These are phyloP conservation scores for Gaeumannomyces tritici DNA, from an alignment of 2,329 filamentous ascomycete species.

Conservation along the genomic window DNA sequence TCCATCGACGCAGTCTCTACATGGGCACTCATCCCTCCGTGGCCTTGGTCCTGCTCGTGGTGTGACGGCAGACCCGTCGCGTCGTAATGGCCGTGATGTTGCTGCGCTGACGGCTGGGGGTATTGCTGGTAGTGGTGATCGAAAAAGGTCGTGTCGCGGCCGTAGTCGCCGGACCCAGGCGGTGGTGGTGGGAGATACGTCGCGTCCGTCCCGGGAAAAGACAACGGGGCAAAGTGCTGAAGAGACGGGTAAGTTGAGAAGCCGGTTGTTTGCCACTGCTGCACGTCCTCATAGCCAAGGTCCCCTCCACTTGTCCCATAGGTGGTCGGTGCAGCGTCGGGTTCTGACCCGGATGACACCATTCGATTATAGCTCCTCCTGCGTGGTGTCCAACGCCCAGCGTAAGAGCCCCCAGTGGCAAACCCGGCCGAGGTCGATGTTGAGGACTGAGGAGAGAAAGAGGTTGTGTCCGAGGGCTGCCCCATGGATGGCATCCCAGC, in stretches of 20 bases:
- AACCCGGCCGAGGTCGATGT: constrained; percentile 17
- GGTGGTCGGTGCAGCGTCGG: not conserved
- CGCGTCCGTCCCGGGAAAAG: constrained; percentile 35
- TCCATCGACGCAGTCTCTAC: constrained; percentile 41
- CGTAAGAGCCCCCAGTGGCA: not conserved
- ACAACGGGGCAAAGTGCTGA: constrained; percentile 31
- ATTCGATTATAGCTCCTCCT: constrained; percentile 33
- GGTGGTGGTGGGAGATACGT: constrained; percentile 39
- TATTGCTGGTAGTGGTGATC: constrained; percentile 7
- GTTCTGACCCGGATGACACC: constrained; percentile 16
- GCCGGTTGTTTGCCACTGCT: not conserved
- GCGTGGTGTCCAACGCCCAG: constrained; percentile 12
- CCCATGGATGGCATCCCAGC: not conserved
- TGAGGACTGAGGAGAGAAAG: constrained; percentile 13
- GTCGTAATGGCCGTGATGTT: not conserved
- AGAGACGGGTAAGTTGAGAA: not conserved
- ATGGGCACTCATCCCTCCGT: constrained; percentile 29
- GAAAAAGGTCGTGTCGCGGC: constrained; percentile 17
- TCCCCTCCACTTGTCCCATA: not conserved
- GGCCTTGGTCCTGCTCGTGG: constrained; percentile 6
- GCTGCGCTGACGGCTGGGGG: constrained; percentile 1
- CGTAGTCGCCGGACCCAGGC: constrained; percentile 17
- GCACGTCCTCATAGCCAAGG: not conserved
- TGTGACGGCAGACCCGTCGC: not conserved
- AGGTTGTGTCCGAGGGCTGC: not conserved